Evolutionary conservation across 2,329 filamentous ascomycete species (phyloP).

Genomic region (Apiospora malaysiana): DNA sequence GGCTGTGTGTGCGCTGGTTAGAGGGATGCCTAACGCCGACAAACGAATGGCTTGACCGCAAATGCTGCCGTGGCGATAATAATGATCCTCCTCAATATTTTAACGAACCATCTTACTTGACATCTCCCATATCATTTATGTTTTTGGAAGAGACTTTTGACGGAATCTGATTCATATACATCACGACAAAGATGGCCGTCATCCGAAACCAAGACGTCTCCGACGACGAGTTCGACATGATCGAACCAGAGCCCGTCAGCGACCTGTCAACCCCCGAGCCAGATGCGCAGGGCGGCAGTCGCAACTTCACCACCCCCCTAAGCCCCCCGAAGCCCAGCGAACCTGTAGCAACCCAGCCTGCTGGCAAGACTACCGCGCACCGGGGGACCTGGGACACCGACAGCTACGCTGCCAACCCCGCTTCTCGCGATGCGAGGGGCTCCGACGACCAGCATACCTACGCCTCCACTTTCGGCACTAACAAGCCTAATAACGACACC

Average conservation of each 20-base stretch:
- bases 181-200: background rate
- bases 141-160: background rate
- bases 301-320: background rate
- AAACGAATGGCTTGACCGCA: background rate
- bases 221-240: conserved; percentile 20
- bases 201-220: conserved; percentile 7
- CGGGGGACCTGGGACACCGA: background rate
- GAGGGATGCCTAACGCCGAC: background rate
- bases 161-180: background rate
- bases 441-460: background rate
- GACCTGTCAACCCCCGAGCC: conserved; percentile 1
- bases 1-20: background rate
- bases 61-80: background rate
- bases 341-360: background rate
- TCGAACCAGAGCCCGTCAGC: conserved; percentile 19
- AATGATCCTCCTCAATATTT: background rate
- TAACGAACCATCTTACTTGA: background rate
- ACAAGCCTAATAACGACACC: conserved; percentile 5
- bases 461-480: background rate
- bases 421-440: background rate
- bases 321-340: background rate
- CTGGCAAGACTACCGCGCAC: no score
- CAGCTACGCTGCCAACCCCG: background rate
- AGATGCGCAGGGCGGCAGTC: background rate
- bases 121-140: background rate